Conservation (phyloP, 495 filamentous ascomycete genomes). For the Podospora appendiculata region DNA sequence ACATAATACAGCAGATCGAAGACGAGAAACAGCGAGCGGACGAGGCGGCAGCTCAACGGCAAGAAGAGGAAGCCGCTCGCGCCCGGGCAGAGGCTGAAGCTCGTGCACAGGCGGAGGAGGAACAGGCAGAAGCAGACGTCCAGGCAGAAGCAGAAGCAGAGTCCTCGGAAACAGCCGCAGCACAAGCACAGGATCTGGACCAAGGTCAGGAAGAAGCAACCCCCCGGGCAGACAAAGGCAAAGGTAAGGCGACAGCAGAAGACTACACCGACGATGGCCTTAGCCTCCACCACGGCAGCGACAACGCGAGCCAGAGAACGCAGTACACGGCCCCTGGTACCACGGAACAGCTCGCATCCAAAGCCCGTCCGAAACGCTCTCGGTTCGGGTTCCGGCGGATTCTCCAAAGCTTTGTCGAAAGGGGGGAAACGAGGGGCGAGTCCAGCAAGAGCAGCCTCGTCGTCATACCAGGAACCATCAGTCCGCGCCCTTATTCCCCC, state of each 20-base stretch:
- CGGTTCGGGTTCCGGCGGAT: conserved; percentile 6
- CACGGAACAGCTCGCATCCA: no score
- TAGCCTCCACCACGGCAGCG: not conserved
- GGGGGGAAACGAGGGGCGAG: conserved; percentile 1
- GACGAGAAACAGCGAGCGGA: conserved; percentile 16
- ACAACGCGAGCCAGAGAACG: no score
- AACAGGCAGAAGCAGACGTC: not conserved
- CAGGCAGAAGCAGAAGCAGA: not conserved
- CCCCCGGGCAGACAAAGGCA: not conserved
- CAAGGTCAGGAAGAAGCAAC: no score
- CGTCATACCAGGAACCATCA: no score
- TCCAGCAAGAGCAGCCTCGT: conserved; percentile 7
- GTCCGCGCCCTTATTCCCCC: no score
- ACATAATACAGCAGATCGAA: conserved; percentile 22
- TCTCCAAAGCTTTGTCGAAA: conserved; percentile 3
- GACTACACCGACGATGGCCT: not conserved
- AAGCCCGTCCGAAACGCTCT: not conserved
- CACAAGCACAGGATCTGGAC: no score
- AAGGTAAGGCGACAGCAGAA: conserved; percentile 1
- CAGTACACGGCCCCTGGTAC: no score
- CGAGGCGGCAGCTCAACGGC: conserved; percentile 1
- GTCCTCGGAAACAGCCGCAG: no score
- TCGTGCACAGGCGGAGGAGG: not conserved
- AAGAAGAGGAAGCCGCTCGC: conserved; percentile 6
- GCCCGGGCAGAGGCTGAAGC: conserved; percentile 3